Evolutionary conservation across 352 stramenopile genomes (phyloP).

Genomic region (Elongisporangium prolatum): DNA sequence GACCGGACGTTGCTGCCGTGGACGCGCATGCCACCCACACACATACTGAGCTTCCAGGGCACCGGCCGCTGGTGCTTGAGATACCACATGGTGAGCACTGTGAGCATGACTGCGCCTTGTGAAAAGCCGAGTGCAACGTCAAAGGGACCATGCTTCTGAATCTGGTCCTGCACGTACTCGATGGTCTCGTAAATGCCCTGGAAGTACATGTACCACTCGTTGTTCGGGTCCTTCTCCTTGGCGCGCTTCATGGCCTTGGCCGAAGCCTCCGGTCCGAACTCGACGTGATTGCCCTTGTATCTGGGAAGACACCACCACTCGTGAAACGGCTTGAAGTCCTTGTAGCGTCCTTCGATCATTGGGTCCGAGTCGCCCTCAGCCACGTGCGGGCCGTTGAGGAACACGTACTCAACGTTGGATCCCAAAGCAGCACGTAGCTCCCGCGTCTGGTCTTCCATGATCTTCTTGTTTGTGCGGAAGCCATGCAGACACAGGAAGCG

Average conservation of each 20-base stretch:
- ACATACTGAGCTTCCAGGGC: slow-evolving; percentile 43
- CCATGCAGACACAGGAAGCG: slow-evolving; percentile 51
- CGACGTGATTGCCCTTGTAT: slow-evolving; percentile 15
- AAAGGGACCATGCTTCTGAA: slow-evolving; percentile 31
- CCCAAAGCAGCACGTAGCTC: slow-evolving; percentile 31
- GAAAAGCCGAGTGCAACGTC: slow-evolving; percentile 57
- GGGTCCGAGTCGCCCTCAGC: slow-evolving; percentile 18
- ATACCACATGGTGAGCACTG: slow-evolving; percentile 31
- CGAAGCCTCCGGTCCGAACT: slow-evolving; percentile 10
- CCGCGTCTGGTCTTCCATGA: slow-evolving; percentile 46
- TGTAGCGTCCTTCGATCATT: slow-evolving; percentile 17
- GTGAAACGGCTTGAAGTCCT: slow-evolving; percentile 31
- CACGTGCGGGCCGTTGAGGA: slow-evolving; percentile 31
- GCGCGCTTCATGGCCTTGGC: slow-evolving; percentile 26
- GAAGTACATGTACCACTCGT: slow-evolving; percentile 24
- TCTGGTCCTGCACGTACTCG: slow-evolving; percentile 32
- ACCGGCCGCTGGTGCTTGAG: slow-evolving; percentile 19
- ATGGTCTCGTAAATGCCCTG: slow-evolving; percentile 30
- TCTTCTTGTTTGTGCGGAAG: slow-evolving; percentile 40
- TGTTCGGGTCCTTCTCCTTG: slow-evolving; percentile 15
- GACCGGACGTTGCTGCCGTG: slow-evolving; percentile 28
- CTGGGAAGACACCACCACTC: slow-evolving; percentile 38
- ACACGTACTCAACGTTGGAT: slow-evolving; percentile 37
- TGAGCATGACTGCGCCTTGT: slow-evolving; percentile 44
- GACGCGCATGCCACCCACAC: slow-evolving; percentile 31